Conservation (phyloP, 2,329 filamentous ascomycete species). For the Botrytis cinerea region DNA sequence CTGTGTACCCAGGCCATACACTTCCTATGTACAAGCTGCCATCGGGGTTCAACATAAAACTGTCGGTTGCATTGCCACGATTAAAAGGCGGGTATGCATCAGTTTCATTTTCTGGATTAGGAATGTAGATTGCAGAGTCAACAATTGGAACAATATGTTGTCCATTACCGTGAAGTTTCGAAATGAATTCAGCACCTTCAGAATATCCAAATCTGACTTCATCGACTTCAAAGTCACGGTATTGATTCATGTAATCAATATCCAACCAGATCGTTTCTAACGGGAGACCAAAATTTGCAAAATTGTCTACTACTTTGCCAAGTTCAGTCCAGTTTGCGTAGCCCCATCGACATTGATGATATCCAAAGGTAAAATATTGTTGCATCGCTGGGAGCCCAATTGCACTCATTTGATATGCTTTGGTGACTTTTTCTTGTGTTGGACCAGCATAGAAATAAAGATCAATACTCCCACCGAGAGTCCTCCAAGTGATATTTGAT, state of each 20-base stretch:
- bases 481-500: constrained; percentile 69
- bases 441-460: constrained; percentile 79
- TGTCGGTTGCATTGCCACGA: constrained; percentile 58
- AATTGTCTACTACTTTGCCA: constrained; percentile 67
- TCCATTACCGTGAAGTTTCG: constrained; percentile 61
- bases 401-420: constrained; percentile 67
- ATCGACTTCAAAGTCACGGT: constrained; percentile 65
- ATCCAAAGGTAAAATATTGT: constrained; percentile 80
- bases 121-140: constrained; percentile 69
- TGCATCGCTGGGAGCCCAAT: constrained; percentile 75
- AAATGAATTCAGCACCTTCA: constrained; percentile 61
- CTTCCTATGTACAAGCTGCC: constrained; percentile 59
- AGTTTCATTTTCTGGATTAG: constrained; percentile 66
- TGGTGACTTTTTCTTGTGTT: constrained; percentile 65
- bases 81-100: constrained; percentile 66
- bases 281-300: constrained; percentile 64
- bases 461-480: constrained; percentile 75
- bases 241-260: constrained; percentile 68
- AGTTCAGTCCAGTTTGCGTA: constrained; percentile 72
- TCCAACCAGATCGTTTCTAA: constrained; percentile 71
- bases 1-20: constrained; percentile 72
- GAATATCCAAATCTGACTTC: constrained; percentile 56
- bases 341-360: constrained; percentile 82
- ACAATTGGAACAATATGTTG: constrained; percentile 69
- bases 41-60: constrained; percentile 58